Evolutionary conservation across 495 filamentous ascomycete genomes (phyloP).

Genomic region (Usnea hakonensis): DNA sequence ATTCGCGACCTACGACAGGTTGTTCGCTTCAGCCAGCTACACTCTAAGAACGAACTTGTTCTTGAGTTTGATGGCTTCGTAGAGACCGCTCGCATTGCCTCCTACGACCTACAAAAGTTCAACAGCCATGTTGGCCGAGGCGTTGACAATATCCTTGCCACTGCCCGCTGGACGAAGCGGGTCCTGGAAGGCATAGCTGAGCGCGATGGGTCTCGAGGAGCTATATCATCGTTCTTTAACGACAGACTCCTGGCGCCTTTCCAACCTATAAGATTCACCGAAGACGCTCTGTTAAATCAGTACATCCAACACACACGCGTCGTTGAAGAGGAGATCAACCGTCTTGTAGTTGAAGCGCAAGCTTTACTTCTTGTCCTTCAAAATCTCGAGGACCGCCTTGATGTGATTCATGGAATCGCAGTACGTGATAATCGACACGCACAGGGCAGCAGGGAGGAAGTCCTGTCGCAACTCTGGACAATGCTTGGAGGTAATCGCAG

Average conservation of each 20-base stretch:
- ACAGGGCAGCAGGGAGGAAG: conserved; percentile 46
- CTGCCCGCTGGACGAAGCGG: conserved; percentile 55
- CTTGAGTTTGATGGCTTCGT: conserved; percentile 62
- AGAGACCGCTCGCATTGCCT: conserved; percentile 46
- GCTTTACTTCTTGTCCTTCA: conserved; percentile 48
- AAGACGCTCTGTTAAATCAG: conserved; percentile 46
- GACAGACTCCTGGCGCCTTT: conserved; percentile 49
- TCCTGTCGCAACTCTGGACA: conserved; percentile 60
- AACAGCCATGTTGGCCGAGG: conserved; percentile 60
- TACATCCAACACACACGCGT: conserved; percentile 58
- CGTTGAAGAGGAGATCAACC: conserved; percentile 56
- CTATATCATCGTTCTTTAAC: conserved; percentile 34
- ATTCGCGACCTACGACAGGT: conserved; percentile 60
- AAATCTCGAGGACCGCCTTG: conserved; percentile 55
- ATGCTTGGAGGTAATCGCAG: conserved; percentile 56
- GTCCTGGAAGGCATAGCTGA: conserved; percentile 41
- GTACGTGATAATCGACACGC: conserved; percentile 45
- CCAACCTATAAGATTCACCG: conserved; percentile 44
- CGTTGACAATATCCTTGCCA: conserved; percentile 61
- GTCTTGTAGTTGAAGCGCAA: conserved; percentile 59
- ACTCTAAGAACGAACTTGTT: conserved; percentile 50
- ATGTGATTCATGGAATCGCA: conserved; percentile 55
- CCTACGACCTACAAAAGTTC: conserved; percentile 55
- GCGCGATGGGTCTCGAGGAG: conserved; percentile 31
- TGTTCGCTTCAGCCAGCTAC: conserved; percentile 46